Conservation (phyloP, 352 stramenopile genomes). For the Pythium folliculosum region DNA sequence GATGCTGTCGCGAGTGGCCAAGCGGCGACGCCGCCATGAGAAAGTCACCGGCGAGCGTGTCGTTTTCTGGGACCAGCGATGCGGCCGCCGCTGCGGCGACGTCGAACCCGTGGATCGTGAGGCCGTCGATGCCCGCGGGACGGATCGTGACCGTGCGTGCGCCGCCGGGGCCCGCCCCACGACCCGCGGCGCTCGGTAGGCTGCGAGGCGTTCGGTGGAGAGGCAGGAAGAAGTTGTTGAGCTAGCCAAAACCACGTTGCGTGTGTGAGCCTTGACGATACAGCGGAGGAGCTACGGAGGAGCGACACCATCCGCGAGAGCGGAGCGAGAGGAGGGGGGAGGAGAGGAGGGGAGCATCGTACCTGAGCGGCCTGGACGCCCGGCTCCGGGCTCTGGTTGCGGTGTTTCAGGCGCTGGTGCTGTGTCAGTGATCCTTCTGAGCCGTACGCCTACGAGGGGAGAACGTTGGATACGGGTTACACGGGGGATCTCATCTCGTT, state of each 20-base stretch:
- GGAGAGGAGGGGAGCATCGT: background rate
- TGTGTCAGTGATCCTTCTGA: conserved; percentile 80
- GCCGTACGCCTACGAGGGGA: conserved; percentile 60
- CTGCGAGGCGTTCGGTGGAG: conserved; percentile 40
- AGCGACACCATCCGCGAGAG: background rate
- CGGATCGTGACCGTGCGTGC: conserved; percentile 58
- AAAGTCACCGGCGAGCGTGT: conserved; percentile 17
- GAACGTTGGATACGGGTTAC: background rate
- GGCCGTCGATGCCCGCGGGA: conserved; percentile 43
- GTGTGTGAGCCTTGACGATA: background rate
- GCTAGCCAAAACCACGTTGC: conserved; percentile 15
- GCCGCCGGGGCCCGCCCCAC: conserved; percentile 1
- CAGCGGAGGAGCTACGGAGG: background rate
- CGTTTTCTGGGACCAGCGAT: conserved; percentile 24
- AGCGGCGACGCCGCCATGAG: conserved; percentile 13
- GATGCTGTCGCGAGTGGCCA: conserved; percentile 23
- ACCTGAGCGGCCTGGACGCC: conserved; percentile 28
- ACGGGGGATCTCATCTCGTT: background rate
- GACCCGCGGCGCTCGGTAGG: conserved; percentile 8
- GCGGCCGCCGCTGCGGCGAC: conserved; percentile 5
- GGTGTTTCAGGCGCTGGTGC: conserved; percentile 80
- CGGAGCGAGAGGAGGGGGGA: background rate
- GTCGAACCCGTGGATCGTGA: conserved; percentile 23
- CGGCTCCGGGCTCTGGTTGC: conserved; percentile 29
- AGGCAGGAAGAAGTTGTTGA: conserved; percentile 49